Conservation (phyloP, 2,329 filamentous ascomycete genomes). For the Aspergillus sojae region DNA sequence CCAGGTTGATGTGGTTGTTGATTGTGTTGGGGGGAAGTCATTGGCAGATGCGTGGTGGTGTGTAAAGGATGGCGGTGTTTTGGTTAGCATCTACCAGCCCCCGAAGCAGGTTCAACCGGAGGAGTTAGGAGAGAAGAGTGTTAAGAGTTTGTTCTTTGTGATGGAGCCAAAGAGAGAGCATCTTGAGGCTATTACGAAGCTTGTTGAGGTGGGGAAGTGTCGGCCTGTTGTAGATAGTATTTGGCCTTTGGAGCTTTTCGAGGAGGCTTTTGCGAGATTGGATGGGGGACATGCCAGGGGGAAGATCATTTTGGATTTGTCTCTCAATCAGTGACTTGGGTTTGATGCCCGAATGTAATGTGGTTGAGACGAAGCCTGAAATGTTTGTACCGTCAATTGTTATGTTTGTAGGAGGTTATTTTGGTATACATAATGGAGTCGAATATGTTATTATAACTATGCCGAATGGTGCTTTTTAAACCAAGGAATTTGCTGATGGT, state of each 20-base stretch:
- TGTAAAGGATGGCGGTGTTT: slow-evolving; percentile 38
- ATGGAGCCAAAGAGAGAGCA: slow-evolving; percentile 43
- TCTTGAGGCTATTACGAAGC: slow-evolving; percentile 39
- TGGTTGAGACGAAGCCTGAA: not conserved
- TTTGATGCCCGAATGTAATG: not conserved
- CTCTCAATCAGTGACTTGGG: slow-evolving; percentile 8
- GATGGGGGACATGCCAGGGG: slow-evolving; percentile 45
- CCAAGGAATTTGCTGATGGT: not conserved
- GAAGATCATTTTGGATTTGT: slow-evolving; percentile 45
- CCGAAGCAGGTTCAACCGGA: slow-evolving; percentile 35
- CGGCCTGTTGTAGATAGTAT: slow-evolving; percentile 45
- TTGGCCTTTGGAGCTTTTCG: slow-evolving; percentile 43
- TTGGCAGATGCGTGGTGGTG: slow-evolving; percentile 48
- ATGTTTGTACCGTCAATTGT: not conserved
- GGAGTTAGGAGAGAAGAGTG: slow-evolving; percentile 24
- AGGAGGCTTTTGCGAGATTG: slow-evolving; percentile 43
- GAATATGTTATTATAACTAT: not conserved
- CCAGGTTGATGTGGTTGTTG: slow-evolving; percentile 49
- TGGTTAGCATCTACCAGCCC: slow-evolving; percentile 46
- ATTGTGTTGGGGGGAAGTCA: slow-evolving; percentile 47
- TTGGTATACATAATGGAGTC: not conserved
- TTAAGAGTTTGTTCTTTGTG: slow-evolving; percentile 46
- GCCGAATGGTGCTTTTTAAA: not conserved
- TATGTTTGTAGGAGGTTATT: not conserved
- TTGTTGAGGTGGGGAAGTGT: slow-evolving; percentile 43